Evolutionary conservation across 257 asterid genomes (phyloP), one percentile per base, ranked within the genome.

Genomic region (Solanum ahanhuiri): DNA sequence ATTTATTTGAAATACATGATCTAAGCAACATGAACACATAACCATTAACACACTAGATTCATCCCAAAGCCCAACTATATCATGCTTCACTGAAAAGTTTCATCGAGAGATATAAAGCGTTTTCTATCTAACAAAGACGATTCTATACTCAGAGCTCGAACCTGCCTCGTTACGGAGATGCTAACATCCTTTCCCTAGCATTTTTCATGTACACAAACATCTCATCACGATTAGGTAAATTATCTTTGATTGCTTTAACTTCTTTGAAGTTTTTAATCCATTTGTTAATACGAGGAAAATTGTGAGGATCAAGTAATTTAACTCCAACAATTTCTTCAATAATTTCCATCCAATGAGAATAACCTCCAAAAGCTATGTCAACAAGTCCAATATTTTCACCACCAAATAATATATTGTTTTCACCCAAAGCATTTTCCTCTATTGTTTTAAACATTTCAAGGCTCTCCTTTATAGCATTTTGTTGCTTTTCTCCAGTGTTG

Each of bases 141-240:
- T 22, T 4, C 0, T 17, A 33, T 7, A 70, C 45, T 15, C 2
- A 7, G 3, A 1, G 14, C 43, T 31, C 9, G 2, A 71, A 34
- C 48, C 4, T 71, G 17, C 3, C 39, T 43, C 9, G 0, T 6
- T 77, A 77, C 0, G 39, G 5, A 43, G 83, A 43, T 43, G 83
- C 39, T 43, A 7, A 77, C 25, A 77, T 77, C 66, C 54, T 77
- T 3, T 45, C 83, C 8, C 83, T 77, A 43, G 23, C 66, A 43
- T 77, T 77, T 12, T 77, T 77, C 83, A 77, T 43, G 22, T 77
- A 77, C 9, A 11, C 84, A 91, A 39, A 33, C 85, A 43, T 71
- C 87, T 87, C 84, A 86, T 82, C 93, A 91, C 85, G 39, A 45
- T 77, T 5, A 45, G 83, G 66, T 8, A 25, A 22, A 25, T 77